Evolutionary conservation across 2,329 filamentous ascomycete species (phyloP), one percentile per base, ranked within the genome.

Genomic region (Rachicladosporium sp.): DNA sequence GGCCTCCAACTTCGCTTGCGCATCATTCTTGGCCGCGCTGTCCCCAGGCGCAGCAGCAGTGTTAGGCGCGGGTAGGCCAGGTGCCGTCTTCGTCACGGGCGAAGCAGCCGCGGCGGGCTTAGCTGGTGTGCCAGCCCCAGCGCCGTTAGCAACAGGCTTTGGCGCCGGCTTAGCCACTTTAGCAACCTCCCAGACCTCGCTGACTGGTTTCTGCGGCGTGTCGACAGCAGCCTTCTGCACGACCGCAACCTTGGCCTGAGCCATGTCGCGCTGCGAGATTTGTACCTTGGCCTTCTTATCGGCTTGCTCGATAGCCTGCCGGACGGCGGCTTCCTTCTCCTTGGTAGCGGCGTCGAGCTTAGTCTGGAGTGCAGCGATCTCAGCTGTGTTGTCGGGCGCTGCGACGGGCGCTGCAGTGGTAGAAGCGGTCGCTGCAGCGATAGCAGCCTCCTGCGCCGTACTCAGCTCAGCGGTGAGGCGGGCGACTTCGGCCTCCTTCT

Each of bases 121-220:
- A 15, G 48, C 40, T 15, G 44, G 36, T 35, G 45, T 31, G 23
- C 43, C n/a, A 8, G 46, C 35, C 27, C 43, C 43, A 11, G 46
- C 46, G 29, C 10, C 42, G 15, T 19, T 19, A 19, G 15, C 15
- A 19, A 19, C 15, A 19, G 15, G 15, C 6, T 49, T 41, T 36
- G 51, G 51, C 31, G 55, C 41, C 33, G 55, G 48, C 37, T 58
- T 52, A 12, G 76, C 73, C 38, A 64, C 68, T 61, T 89, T 88
- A 0, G 82, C 87, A 39, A 83, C 66, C 46, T 81, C 78, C 83
- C 85, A 95, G 0, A 95, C 88, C 60, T 95, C 87, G 8, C 68
- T 74, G 3, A 96, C 86, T 1, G 87, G 77, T 56, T 78, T 79
- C 51, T 89, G 71, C 0, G 89, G 89, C 1, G 88, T 95, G 35